Evolutionary conservation across 768 basidiomycete species (phyloP).

Genomic region (Strobilomyces confusus): DNA sequence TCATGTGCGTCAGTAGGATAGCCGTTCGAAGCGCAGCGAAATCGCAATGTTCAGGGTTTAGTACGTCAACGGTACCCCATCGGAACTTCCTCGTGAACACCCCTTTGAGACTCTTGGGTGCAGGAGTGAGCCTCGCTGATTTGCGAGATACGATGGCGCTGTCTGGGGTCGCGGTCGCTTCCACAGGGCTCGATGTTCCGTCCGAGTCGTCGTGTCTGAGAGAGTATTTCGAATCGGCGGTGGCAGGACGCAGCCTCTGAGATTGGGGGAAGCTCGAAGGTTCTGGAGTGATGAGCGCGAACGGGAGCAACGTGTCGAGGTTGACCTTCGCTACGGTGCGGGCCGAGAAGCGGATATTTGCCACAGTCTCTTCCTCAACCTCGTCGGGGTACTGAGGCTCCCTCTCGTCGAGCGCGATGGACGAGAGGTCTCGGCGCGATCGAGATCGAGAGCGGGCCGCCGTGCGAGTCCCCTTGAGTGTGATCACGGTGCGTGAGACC

Average conservation of each 20-base stretch:
- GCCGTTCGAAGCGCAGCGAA: conserved; percentile 82
- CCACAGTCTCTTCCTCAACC: conserved; percentile 63
- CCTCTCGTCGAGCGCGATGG: conserved; percentile 53
- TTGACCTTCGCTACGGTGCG: conserved; percentile 59
- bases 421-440: conserved; percentile 64
- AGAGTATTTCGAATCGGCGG: conserved; percentile 20
- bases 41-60: conserved; percentile 84
- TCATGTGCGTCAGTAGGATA: conserved; percentile 80
- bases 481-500: conserved; percentile 70
- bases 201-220: conserved; percentile 15
- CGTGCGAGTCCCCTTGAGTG: conserved; percentile 45
- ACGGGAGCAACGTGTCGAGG: conserved; percentile 60
- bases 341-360: conserved; percentile 76
- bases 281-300: conserved; percentile 79
- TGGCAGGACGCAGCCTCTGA: conserved; percentile 10
- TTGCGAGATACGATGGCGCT: conserved; percentile 36
- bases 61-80: conserved; percentile 88
- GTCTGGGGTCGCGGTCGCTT: conserved; percentile 35
- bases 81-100: conserved; percentile 75
- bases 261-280: conserved; percentile 37
- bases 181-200: conserved; percentile 18
- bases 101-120: conserved; percentile 67
- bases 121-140: conserved; percentile 37
- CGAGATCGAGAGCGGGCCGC: conserved; percentile 65
- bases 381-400: conserved; percentile 55